These are phyloP conservation scores for Tulasnella sp. DNA, from an alignment of 768 basidiomycete species.

Conservation along the genomic window DNA sequence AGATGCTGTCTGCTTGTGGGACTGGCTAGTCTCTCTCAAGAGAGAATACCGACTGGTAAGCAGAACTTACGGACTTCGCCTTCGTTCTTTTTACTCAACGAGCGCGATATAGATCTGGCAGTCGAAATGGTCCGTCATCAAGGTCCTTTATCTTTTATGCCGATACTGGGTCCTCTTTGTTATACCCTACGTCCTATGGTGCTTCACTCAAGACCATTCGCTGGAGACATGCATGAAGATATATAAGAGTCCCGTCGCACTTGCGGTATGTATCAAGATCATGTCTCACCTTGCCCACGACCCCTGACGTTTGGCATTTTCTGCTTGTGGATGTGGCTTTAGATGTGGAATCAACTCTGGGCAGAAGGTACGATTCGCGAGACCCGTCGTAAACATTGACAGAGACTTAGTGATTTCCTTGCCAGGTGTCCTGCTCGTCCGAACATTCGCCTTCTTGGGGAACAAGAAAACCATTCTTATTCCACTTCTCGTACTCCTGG, in stretches of 20 bases:
- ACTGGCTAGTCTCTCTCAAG: not conserved
- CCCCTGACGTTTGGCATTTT: too few species aligned
- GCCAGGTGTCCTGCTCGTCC: constrained; percentile 4
- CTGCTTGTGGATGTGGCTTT: not conserved
- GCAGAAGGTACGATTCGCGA: not conserved
- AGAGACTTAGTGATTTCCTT: not conserved
- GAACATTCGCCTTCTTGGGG: constrained; percentile 6
- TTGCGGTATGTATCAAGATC: not conserved
- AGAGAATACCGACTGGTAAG: constrained; percentile 4
- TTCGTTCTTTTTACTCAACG: not conserved
- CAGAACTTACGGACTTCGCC: not conserved
- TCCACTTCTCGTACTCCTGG: not conserved
- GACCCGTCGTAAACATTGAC: not conserved
- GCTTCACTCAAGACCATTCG: not conserved
- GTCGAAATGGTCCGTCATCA: constrained; percentile 6
- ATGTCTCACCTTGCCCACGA: not conserved
- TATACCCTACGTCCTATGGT: not conserved
- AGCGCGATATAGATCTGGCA: not conserved
- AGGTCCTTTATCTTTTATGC: constrained; percentile 12
- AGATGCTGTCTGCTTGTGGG: constrained; percentile 5
- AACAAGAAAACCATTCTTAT: not conserved
- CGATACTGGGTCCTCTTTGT: constrained; percentile 11
- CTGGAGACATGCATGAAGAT: not conserved
- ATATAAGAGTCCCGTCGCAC: not conserved
- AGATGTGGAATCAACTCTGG: constrained; percentile 17